phyloP scores from a whole-genome alignment of 1,139 yeast genomes.

The Saccharomyces hybrid region DNA sequence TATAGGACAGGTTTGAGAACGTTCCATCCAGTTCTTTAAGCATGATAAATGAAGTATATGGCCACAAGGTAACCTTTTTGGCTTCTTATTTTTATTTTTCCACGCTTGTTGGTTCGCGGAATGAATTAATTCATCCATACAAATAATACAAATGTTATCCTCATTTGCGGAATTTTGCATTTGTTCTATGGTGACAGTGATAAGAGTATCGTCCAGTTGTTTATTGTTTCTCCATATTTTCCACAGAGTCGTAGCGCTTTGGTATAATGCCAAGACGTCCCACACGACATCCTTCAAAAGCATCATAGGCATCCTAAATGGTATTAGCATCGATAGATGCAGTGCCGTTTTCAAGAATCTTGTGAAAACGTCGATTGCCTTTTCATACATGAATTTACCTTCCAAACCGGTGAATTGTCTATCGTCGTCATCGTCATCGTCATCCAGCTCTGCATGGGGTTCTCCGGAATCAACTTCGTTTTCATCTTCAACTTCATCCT shows the following conservation, averaged over 20 bases:
- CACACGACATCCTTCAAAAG: constrained; percentile 60
- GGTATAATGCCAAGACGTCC: constrained; percentile 43
- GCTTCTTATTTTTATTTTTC: constrained; percentile 31
- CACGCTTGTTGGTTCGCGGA: constrained; percentile 3
- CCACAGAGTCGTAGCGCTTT: constrained; percentile 45
- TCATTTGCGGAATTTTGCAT: constrained; percentile 51
- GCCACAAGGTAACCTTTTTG: constrained; percentile 73
- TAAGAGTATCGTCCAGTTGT: constrained; percentile 57
- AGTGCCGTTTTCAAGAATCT: constrained; percentile 39
- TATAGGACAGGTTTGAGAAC: constrained; percentile 87
- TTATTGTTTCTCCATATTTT: constrained; percentile 55
- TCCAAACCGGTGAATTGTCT: constrained; percentile 50
- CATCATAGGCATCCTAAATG: constrained; percentile 53
- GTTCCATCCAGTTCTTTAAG: constrained; percentile 84
- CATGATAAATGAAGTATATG: constrained; percentile 90
- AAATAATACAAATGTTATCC: constrained; percentile 39
- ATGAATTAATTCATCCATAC: constrained; percentile 29
- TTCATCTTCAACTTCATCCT: background rate
- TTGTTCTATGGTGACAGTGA: constrained; percentile 54
- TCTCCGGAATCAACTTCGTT: constrained; percentile 11
- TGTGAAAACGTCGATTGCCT: constrained; percentile 49
- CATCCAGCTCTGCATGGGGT: constrained; percentile 1
- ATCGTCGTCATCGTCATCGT: constrained; percentile 19
- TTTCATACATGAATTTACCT: constrained; percentile 52
- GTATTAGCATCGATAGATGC: constrained; percentile 47